Base-by-base conservation (phyloP, 148 eudicot genomes). In the Beta vulgaris region DNA sequence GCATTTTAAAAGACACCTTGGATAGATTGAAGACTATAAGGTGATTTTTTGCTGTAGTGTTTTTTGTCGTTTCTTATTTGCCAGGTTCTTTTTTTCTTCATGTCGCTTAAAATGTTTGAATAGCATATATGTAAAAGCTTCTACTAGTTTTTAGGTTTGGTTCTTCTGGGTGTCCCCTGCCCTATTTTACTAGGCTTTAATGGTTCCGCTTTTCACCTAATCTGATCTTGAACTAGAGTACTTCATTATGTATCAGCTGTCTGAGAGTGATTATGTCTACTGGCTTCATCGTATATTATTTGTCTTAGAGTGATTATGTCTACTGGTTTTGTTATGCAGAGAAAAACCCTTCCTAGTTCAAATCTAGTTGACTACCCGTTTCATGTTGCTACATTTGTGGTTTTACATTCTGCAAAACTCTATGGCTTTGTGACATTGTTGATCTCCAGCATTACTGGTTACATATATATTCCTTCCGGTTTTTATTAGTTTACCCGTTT, bases 11-110 rank as follows among this genome's bases (percentile, higher is more conserved):
- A 84, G 63, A 46, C 63, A 89, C 83, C 63, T 80, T 91, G 85
- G 90, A 91, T 81, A 91, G 91, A 37, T 73, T 89, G 69, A 87
- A 86, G 77, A 71, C 25, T 1, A 80, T 86, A 84, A 89, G 93
- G 96, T 91, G 55, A 54, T 76, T 43, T 59, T 82, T 48, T 26
- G 36, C 44, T 31, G 1, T 13, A 26, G 23, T 13, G n/a, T 65
- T 63, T 2, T 57, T 26, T 61, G 2, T 49, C 7, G 14, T 39
- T 66, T 3, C 57, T 59, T 25, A 54, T 14, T 49, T 44, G 4
- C 23, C 37, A 8, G 4, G 34, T 46, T 0, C 21, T 6, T 29
- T 7, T 16, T 35, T 23, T 42, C 35, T 10, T 25, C 32, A 25
- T 25, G 35, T 9, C 11, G 10, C 69, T 19, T 21, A 21, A 64